Conservation (phyloP, 2,329 filamentous ascomycete species). For the Cladophialophora yegresii region DNA sequence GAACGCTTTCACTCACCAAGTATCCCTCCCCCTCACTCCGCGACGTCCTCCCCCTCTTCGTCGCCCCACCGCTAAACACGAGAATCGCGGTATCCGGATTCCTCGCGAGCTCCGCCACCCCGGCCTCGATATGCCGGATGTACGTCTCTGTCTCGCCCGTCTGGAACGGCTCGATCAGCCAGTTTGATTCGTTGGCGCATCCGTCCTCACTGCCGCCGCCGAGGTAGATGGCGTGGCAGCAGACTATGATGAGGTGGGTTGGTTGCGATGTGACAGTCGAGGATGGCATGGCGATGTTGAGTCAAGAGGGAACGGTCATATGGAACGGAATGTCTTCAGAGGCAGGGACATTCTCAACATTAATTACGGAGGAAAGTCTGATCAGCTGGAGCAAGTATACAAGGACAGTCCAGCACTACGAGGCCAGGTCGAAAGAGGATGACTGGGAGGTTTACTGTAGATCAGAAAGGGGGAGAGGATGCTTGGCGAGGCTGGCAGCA, state of each 20-base stretch:
- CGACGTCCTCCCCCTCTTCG: constrained; percentile 21
- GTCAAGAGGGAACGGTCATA: constrained; percentile 48
- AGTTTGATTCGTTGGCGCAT: constrained; percentile 38
- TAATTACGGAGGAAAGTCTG: too few relatives aligned
- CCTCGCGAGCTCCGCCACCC: constrained; percentile 54
- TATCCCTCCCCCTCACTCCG: constrained; percentile 28
- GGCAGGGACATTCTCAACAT: background rate
- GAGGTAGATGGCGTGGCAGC: constrained; percentile 79
- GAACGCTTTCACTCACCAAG: constrained; percentile 20
- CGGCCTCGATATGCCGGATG: constrained; percentile 70
- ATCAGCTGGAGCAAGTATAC: too few relatives aligned
- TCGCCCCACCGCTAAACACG: constrained; percentile 69
- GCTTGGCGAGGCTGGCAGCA: background rate
- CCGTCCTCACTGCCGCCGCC: constrained; percentile 58
- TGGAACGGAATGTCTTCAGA: too few relatives aligned
- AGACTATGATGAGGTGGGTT: constrained; percentile 72
- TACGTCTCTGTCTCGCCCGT: constrained; percentile 76
- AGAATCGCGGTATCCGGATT: constrained; percentile 55
- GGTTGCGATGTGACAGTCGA: background rate
- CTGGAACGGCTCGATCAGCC: constrained; percentile 76
- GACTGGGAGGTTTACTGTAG: background rate
- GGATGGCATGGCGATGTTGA: background rate
- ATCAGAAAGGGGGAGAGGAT: background rate
- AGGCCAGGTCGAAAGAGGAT: too few relatives aligned
- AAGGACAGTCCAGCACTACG: too few relatives aligned